phyloP scores from a whole-genome alignment of 164 flowering plant genomes.

The Litsea cubeba region DNA sequence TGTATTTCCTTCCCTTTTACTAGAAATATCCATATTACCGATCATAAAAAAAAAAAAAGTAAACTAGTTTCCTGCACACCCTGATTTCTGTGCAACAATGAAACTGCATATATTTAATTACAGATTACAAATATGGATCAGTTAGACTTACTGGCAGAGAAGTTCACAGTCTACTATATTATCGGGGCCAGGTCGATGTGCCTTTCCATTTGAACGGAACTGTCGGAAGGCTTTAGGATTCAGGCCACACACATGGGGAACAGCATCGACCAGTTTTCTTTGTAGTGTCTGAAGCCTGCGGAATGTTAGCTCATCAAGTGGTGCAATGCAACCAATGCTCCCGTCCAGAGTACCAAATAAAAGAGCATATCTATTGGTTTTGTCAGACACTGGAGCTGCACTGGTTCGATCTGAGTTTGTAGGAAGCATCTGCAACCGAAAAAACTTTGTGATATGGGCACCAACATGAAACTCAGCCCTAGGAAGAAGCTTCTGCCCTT shows the following conservation, averaged over 20 bases:
- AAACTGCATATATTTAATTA: not conserved
- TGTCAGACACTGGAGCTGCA: slow-evolving; percentile 56
- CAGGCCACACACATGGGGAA: slow-evolving; percentile 86
- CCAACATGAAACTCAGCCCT: slow-evolving; percentile 98
- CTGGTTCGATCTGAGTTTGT: slow-evolving; percentile 49
- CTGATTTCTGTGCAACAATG: not conserved
- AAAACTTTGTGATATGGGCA: slow-evolving; percentile 83
- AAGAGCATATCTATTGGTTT: slow-evolving; percentile 87
- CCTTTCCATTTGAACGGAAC: slow-evolving; percentile 81
- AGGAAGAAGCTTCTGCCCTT: slow-evolving; percentile 95
- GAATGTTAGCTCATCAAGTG: slow-evolving; percentile 91
- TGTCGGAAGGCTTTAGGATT: slow-evolving; percentile 86
- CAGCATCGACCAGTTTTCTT: slow-evolving; percentile 78
- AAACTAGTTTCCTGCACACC: no score
- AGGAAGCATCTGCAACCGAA: slow-evolving; percentile 89
- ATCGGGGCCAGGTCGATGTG: slow-evolving; percentile 96
- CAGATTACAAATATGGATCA: not conserved
- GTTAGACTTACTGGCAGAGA: slow-evolving; percentile 73
- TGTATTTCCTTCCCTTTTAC: no score
- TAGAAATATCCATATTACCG: no score
- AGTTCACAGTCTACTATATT: slow-evolving; percentile 95
- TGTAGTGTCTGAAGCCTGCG: slow-evolving; percentile 90
- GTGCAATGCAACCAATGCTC: slow-evolving; percentile 92
- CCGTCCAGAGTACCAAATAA: slow-evolving; percentile 93
- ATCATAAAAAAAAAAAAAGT: no score